Conservation (phyloP, 345 rosid species). For the Euphorbia tirucalli region DNA sequence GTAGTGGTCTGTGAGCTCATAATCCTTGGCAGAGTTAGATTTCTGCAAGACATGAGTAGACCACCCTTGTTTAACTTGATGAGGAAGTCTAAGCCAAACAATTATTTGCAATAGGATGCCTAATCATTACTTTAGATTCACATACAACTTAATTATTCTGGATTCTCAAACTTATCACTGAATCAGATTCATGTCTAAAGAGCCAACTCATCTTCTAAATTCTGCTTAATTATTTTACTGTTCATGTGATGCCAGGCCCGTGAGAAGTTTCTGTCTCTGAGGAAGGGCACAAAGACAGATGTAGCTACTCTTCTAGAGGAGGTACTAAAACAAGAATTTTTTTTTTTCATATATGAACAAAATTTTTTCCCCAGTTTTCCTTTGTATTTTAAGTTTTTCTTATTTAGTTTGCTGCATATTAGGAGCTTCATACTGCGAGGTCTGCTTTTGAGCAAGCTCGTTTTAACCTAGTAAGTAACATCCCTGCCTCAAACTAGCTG, state of each 20-base stretch:
- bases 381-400: constrained; percentile 4
- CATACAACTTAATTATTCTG: background rate
- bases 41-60: background rate
- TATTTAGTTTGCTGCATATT: constrained; percentile 3
- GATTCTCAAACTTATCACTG: background rate
- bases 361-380: constrained; percentile 9
- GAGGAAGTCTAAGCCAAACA: background rate
- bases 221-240: background rate
- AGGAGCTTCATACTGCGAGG: constrained; percentile 93
- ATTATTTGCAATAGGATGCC: background rate
- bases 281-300: constrained; percentile 83
- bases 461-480: constrained; percentile 64
- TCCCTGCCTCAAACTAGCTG: constrained; percentile 3
- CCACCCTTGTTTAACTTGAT: background rate
- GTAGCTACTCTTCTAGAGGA: constrained; percentile 74
- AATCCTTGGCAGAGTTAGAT: background rate
- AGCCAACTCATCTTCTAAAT: background rate
- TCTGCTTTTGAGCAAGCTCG: constrained; percentile 95
- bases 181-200: background rate
- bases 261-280: constrained; percentile 87
- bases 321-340: constrained; percentile 42
- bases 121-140: background rate
- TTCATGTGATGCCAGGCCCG: constrained; percentile 55
- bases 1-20: background rate
- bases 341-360: background rate